phyloP scores from a whole-genome alignment of 148 eudicot genomes.

The Simmondsia chinensis region DNA sequence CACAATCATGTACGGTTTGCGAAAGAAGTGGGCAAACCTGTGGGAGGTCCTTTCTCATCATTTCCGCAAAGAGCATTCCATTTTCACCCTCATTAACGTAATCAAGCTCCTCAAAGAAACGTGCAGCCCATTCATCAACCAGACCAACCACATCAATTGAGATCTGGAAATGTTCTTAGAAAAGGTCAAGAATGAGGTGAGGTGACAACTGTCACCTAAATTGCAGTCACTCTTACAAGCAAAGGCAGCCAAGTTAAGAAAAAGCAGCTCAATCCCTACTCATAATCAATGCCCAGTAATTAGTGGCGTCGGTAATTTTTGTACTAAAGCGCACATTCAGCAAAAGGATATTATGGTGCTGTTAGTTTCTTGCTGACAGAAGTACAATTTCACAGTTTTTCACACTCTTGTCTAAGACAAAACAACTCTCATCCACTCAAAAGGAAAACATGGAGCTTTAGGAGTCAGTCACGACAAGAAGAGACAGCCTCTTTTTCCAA shows the following conservation, averaged over 20 bases:
- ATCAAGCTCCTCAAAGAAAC: constrained; percentile 99
- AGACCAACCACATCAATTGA: constrained; percentile 94
- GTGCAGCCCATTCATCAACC: constrained; percentile 99
- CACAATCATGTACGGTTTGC: neutral
- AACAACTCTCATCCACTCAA: no score
- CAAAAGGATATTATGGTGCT: no score
- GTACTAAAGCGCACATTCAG: no score
- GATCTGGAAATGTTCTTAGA: constrained; percentile 27
- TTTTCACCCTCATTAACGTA: constrained; percentile 97
- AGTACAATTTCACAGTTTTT: no score
- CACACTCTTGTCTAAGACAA: no score
- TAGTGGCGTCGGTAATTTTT: no score
- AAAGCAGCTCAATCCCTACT: constrained; percentile 2
- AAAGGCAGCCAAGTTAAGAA: neutral
- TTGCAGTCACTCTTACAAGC: neutral
- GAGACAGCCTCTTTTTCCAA: no score
- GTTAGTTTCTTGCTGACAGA: no score
- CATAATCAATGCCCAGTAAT: no score
- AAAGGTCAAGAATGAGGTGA: neutral
- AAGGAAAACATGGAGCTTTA: no score
- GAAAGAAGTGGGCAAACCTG: constrained; percentile 41
- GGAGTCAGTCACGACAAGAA: no score
- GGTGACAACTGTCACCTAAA: neutral
- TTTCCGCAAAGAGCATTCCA: constrained; percentile 87
- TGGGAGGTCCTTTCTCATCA: constrained; percentile 97